Base-by-base conservation (phyloP, 352 stramenopile genomes). In the Phytophthora nicotianae region DNA sequence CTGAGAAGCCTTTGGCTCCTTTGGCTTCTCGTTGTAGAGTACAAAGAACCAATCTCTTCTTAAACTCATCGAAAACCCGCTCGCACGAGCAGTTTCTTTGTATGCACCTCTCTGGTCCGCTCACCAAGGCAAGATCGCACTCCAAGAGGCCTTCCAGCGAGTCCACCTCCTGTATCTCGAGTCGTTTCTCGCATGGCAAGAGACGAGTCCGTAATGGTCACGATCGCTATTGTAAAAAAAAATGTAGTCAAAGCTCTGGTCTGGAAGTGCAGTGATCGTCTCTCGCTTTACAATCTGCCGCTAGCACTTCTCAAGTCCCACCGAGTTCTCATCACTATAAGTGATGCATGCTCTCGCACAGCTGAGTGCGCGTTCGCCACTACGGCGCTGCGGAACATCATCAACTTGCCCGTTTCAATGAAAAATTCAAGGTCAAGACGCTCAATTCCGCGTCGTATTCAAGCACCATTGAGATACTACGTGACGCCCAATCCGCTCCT, bases 391-490 rank as follows among this genome's bases (percentile, higher is more conserved):
- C 32, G 32, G 1, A 38, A 38, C 32, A 38, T 10, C 32, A n/a
- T 38, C 32, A 38, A 38, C 37, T 61, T 42, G 53, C n/a, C 53
- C n/a, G 23, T 61, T 19, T 61, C 42, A 61, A 61, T 16, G 42
- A 42, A 7, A 52, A 32, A 21, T 54, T 47, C 43, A 26, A 50
- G 7, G 17, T 9, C 16, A 54, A 47, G 20, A 54, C 10, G 16
- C 50, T 53, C 42, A 27, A 6, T 7, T 40, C 50, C 13, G 32
- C n/a, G 32, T 38, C 32, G 32, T 19, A 7, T 1, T 17, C 17
- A 10, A 33, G 7, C 13, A 19, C 50, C 13, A 49, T 7, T 5
- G 50, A 24, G 35, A 26, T 2, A 38, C 35, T 38, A 38, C 13
- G 21, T 14, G 35, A 42, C 14, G 3, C 50, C 50, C 14, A 11